These are phyloP conservation scores for Arachis stenosperma DNA, from an alignment of 306 rosid species.

Conservation along the genomic window DNA sequence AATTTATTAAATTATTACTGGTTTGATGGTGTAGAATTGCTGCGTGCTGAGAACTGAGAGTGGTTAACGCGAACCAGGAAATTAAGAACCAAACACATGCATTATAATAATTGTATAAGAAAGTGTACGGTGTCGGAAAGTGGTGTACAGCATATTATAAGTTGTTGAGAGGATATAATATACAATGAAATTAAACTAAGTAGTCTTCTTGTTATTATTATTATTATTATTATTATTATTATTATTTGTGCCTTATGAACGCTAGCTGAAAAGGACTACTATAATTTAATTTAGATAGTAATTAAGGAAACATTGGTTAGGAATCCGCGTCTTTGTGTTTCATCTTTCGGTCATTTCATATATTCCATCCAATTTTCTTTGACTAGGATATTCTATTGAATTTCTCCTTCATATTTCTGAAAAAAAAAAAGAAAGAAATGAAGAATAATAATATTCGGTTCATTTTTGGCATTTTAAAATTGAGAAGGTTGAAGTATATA, in stretches of 20 bases:
- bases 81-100: neutral
- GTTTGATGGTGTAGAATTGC: neutral
- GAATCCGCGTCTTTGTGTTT: slow-evolving; percentile 37
- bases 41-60: neutral
- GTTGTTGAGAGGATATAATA: slow-evolving; percentile 31
- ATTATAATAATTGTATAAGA: slow-evolving; percentile 22
- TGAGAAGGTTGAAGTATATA: neutral
- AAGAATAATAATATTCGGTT: too few species aligned
- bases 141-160: slow-evolving; percentile 46
- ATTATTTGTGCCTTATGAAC: neutral
- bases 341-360: slow-evolving; percentile 42
- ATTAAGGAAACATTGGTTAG: slow-evolving; percentile 39
- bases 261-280: slow-evolving; percentile 12
- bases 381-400: neutral
- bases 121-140: slow-evolving; percentile 53
- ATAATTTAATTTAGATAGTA: slow-evolving; percentile 18
- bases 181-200: slow-evolving; percentile 9
- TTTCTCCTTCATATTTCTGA: too few species aligned
- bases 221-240: neutral
- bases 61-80: slow-evolving; percentile 2
- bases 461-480: too few species aligned
- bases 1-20: neutral
- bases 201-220: neutral
- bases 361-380: slow-evolving; percentile 15
- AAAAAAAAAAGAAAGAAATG: too few species aligned